Conservation (phyloP, 129 eudicot species). For the Artemisia argyi region DNA sequence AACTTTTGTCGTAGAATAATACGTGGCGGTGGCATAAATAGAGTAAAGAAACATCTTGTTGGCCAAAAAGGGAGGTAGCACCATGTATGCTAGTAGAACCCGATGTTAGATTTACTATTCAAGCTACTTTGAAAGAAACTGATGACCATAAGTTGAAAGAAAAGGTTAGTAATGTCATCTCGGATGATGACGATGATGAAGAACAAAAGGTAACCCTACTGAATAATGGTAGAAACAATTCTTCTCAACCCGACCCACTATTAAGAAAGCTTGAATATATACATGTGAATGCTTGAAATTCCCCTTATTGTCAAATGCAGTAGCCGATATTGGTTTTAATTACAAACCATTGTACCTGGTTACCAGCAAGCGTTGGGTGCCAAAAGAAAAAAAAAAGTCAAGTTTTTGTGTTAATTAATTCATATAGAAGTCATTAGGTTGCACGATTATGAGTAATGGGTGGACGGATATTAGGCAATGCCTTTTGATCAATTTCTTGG, state of each 20-base stretch:
- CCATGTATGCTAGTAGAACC: neutral
- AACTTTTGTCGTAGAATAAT: neutral
- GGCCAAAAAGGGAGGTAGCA: neutral
- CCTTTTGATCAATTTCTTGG: no score
- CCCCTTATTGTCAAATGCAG: no score
- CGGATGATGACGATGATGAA: neutral
- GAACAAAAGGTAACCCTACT: neutral
- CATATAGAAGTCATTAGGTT: no score
- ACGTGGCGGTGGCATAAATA: slow-evolving; percentile 10
- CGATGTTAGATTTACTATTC: neutral
- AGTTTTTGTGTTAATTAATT: no score
- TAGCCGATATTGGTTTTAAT: no score
- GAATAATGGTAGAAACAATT: neutral
- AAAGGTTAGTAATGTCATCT: neutral
- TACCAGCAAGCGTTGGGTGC: no score
- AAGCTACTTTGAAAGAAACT: neutral
- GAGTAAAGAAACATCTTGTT: slow-evolving; percentile 3
- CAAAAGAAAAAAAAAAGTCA: no score
- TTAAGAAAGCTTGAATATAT: no score
- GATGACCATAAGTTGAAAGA: neutral
- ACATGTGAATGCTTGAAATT: no score
- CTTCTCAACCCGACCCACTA: neutral
- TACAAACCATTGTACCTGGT: no score
- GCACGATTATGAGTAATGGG: no score
- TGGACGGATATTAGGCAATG: no score